Evolutionary conservation across 1,284 basidiomycete genomes (phyloP).

Genomic region (Meripilus lineatus): DNA sequence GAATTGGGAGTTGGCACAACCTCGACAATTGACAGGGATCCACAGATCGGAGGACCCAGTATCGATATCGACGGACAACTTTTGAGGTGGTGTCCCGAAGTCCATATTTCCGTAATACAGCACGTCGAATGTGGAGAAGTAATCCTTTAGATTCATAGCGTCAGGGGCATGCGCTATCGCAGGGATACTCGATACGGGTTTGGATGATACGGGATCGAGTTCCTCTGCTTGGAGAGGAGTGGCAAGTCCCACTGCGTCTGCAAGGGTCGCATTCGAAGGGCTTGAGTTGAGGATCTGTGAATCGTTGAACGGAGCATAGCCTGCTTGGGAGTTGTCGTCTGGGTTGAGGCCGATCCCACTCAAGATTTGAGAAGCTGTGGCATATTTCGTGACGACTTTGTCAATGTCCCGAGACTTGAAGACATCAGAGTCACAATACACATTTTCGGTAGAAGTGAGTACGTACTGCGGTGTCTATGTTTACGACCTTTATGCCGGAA

Average conservation of each 20-base stretch:
- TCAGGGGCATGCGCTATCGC: slow-evolving; percentile 8
- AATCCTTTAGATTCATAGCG: slow-evolving; percentile 35
- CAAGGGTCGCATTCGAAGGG: slow-evolving; percentile 6
- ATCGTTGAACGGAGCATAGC: slow-evolving; percentile 22
- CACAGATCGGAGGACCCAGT: slow-evolving; percentile 60
- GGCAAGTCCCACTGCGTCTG: slow-evolving; percentile 1
- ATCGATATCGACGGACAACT: slow-evolving; percentile 47
- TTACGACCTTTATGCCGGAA: no score
- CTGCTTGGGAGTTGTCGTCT: slow-evolving; percentile 22
- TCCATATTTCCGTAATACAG: slow-evolving; percentile 45
- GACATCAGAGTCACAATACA: no score
- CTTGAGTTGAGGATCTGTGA: slow-evolving; percentile 16
- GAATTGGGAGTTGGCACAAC: slow-evolving; percentile 37
- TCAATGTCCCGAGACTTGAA: no score
- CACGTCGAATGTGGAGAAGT: slow-evolving; percentile 36
- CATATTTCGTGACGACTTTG: slow-evolving; percentile 34
- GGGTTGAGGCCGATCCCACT: slow-evolving; percentile 30
- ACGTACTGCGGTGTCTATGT: no score
- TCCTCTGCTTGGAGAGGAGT: slow-evolving; percentile 7
- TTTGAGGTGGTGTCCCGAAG: slow-evolving; percentile 45
- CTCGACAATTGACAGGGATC: slow-evolving; percentile 36
- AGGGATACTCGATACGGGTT: not conserved
- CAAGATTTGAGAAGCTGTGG: slow-evolving; percentile 29
- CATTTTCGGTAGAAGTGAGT: no score
- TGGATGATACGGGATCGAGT: not conserved